Evolutionary conservation across 169 alveolate genomes (phyloP).

Genomic region (Plasmodium malariae): DNA sequence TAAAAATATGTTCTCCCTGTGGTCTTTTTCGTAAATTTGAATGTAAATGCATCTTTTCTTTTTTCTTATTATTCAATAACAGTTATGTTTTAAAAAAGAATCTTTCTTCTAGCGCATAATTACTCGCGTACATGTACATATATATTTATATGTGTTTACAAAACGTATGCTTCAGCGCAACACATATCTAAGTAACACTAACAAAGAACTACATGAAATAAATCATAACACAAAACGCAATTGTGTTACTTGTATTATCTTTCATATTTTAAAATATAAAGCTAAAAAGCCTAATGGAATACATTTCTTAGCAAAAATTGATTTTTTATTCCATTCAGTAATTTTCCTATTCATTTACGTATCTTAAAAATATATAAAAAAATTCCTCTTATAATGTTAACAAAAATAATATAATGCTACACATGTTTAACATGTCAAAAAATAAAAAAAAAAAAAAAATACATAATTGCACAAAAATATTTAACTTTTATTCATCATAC

Average conservation of each 20-base stretch:
- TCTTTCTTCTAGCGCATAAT: not conserved
- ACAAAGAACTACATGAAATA: not conserved
- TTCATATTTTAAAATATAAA: not conserved
- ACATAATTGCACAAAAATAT: too few species aligned
- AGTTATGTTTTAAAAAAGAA: too few species aligned
- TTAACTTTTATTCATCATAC: too few species aligned
- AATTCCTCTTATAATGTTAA: not conserved
- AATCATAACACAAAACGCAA: not conserved
- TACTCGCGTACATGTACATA: not conserved
- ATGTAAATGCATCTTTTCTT: conserved; percentile 15
- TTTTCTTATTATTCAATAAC: too few species aligned
- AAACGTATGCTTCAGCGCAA: too few species aligned
- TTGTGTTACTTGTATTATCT: not conserved
- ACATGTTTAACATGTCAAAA: not conserved
- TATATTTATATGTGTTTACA: not conserved
- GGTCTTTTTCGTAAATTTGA: too few species aligned
- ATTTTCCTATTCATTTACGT: not conserved
- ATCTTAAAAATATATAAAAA: not conserved
- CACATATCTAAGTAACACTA: not conserved
- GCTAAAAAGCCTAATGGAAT: too few species aligned
- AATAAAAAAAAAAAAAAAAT: too few species aligned
- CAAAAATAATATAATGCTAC: not conserved
- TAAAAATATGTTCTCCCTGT: conserved; percentile 18
- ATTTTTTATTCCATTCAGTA: not conserved
- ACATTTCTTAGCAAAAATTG: not conserved